Conservation (phyloP, 768 basidiomycete species). For the Erythrobasidium yunnanense region DNA sequence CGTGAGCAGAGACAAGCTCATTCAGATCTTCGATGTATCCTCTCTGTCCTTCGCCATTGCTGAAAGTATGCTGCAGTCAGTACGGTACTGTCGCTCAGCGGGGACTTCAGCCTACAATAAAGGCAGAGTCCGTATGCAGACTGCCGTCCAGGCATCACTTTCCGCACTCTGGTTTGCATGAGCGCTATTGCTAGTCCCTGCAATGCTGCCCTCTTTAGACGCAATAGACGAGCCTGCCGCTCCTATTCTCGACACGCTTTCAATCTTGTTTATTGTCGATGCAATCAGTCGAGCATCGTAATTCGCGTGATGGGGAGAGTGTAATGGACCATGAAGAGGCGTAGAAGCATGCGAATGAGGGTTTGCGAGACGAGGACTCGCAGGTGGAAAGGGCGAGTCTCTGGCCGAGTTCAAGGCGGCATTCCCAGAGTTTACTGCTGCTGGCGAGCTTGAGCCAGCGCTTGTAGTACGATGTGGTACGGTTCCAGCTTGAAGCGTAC, state of each 20-base stretch:
- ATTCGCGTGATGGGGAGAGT: not conserved
- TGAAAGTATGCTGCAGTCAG: not conserved
- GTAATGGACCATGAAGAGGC: not conserved
- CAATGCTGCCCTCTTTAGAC: too few species aligned
- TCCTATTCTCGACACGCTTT: not conserved
- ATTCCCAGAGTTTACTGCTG: not conserved
- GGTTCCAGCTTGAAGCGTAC: not conserved
- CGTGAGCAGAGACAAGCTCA: constrained; percentile 29
- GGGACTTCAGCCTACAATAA: constrained; percentile 31
- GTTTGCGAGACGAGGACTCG: not conserved
- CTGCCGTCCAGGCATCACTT: constrained; percentile 36
- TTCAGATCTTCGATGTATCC: constrained; percentile 36
- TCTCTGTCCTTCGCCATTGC: constrained; percentile 37
- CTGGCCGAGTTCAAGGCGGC: not conserved
- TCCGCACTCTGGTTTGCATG: constrained; percentile 18
- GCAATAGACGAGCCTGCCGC: too few species aligned
- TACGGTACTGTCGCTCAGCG: not conserved
- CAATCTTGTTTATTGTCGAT: constrained; percentile 17
- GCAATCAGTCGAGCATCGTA: constrained; percentile 23
- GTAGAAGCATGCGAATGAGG: not conserved
- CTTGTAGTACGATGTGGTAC: not conserved
- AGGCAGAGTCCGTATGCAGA: constrained; percentile 34
- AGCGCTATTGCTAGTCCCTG: too few species aligned
- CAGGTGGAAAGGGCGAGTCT: not conserved
- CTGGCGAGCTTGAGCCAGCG: not conserved